Evolutionary conservation across 345 rosid genomes (phyloP).

Genomic region (Pugionium dolabratum): DNA sequence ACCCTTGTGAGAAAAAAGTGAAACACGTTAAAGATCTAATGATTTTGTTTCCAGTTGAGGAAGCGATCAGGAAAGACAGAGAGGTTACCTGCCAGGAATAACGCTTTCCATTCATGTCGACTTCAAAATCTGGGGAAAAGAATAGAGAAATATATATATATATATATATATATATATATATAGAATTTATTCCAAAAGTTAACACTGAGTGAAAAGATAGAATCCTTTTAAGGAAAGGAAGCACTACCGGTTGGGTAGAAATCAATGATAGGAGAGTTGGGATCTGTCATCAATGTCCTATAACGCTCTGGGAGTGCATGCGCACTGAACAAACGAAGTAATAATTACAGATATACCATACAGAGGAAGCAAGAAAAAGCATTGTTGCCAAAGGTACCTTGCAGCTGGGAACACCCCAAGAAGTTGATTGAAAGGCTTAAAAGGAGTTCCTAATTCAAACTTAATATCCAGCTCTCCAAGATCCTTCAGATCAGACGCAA

Average conservation of each 20-base stretch:
- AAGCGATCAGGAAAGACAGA: slow-evolving; percentile 23
- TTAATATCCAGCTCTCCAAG: slow-evolving; percentile 70
- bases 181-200: not conserved
- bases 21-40: slow-evolving; percentile 7
- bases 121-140: slow-evolving; percentile 67
- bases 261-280: slow-evolving; percentile 82
- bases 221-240: slow-evolving; percentile 17
- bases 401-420: slow-evolving; percentile 98
- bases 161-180: no score
- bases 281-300: slow-evolving; percentile 87
- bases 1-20: slow-evolving; percentile 49
- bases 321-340: slow-evolving; percentile 55
- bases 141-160: slow-evolving; percentile 10
- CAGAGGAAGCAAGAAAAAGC: slow-evolving; percentile 3
- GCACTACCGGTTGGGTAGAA: slow-evolving; percentile 83
- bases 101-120: slow-evolving; percentile 97
- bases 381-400: slow-evolving; percentile 51
- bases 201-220: not conserved
- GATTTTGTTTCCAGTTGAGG: slow-evolving; percentile 2
- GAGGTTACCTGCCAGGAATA: slow-evolving; percentile 78
- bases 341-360: not conserved
- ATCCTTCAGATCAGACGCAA: slow-evolving; percentile 95
- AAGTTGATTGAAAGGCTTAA: slow-evolving; percentile 94
- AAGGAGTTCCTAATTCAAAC: slow-evolving; percentile 82
- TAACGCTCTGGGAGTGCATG: slow-evolving; percentile 92